These are phyloP conservation scores for Tetrahymena thermophila DNA, from an alignment of 73 alveolate species.

Conservation along the genomic window DNA sequence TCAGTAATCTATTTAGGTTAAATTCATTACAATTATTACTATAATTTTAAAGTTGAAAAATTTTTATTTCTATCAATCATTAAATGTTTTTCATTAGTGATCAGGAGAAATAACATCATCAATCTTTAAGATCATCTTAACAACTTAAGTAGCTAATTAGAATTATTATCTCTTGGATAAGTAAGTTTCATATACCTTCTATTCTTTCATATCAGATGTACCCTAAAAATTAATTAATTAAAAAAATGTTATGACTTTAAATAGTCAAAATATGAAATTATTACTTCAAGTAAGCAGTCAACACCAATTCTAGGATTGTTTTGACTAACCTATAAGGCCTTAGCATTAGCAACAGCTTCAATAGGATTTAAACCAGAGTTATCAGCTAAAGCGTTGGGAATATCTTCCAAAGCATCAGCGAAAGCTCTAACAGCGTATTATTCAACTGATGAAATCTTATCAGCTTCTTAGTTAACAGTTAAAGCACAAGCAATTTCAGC, in stretches of 20 bases:
- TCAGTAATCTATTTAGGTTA: neutral
- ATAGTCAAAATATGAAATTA: neutral
- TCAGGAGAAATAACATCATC: slow-evolving; percentile 89
- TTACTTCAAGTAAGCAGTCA: slow-evolving; percentile 43
- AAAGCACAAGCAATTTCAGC: slow-evolving; percentile 79
- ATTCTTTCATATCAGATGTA: slow-evolving; percentile 88
- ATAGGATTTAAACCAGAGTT: slow-evolving; percentile 95
- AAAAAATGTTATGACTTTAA: neutral
- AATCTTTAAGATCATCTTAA: slow-evolving; percentile 96
- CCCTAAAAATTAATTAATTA: slow-evolving; percentile 37
- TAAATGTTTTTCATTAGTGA: neutral
- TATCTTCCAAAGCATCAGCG: slow-evolving; percentile 96
- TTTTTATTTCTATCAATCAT: neutral
- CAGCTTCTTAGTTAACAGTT: slow-evolving; percentile 18
- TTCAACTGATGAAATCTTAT: slow-evolving; percentile 53
- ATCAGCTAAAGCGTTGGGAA: slow-evolving; percentile 93
- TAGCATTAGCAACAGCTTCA: slow-evolving; percentile 82
- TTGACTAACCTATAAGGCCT: slow-evolving; percentile 51
- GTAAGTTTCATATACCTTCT: slow-evolving; percentile 84
- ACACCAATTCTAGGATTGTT: slow-evolving; percentile 34
- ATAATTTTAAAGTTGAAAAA: neutral
- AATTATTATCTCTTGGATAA: slow-evolving; percentile 67
- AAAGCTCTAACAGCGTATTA: slow-evolving; percentile 95
- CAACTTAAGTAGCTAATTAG: slow-evolving; percentile 95
- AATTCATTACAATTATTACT: neutral